Evolutionary conservation across 768 basidiomycete genomes (phyloP).

Genomic region (Tephrocybe sp.): DNA sequence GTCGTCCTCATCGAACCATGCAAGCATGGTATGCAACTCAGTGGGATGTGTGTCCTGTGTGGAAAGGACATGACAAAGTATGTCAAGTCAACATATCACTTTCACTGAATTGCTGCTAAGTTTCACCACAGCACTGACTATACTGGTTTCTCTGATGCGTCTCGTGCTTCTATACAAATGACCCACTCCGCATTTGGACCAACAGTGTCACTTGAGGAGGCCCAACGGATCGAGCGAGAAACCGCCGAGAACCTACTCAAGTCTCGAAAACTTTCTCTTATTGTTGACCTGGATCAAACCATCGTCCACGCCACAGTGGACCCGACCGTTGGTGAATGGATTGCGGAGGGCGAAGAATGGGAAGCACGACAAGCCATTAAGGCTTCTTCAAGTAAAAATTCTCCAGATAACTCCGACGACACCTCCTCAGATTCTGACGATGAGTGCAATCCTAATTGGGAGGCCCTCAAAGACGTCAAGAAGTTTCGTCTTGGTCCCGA

Average conservation of each 20-base stretch:
- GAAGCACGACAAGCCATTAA: constrained; percentile 57
- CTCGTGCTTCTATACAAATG: constrained; percentile 90
- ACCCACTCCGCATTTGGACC: constrained; percentile 91
- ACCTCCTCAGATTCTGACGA: constrained; percentile 46
- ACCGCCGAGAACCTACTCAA: constrained; percentile 78
- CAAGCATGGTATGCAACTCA: constrained; percentile 91
- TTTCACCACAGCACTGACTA: constrained; percentile 63
- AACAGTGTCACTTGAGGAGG: constrained; percentile 90
- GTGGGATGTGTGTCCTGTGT: constrained; percentile 91
- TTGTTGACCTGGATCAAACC: constrained; percentile 98
- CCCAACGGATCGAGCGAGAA: constrained; percentile 83
- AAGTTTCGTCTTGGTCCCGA: constrained; percentile 90
- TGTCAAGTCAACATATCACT: constrained; percentile 29
- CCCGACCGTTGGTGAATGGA: constrained; percentile 98
- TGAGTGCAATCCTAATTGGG: constrained; percentile 90
- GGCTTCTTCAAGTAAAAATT: constrained; percentile 32
- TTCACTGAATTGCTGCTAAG: constrained; percentile 1
- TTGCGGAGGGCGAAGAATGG: constrained; percentile 81
- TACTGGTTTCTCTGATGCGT: constrained; percentile 83
- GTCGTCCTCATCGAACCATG: constrained; percentile 86
- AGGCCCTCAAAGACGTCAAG: constrained; percentile 86
- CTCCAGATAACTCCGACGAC: constrained; percentile 38
- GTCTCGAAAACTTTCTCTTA: constrained; percentile 82
- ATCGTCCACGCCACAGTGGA: constrained; percentile 99
- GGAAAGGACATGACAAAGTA: constrained; percentile 95